These are phyloP conservation scores for Candolleomyces aberdarensis DNA, from an alignment of 768 basidiomycete genomes.

Conservation along the genomic window DNA sequence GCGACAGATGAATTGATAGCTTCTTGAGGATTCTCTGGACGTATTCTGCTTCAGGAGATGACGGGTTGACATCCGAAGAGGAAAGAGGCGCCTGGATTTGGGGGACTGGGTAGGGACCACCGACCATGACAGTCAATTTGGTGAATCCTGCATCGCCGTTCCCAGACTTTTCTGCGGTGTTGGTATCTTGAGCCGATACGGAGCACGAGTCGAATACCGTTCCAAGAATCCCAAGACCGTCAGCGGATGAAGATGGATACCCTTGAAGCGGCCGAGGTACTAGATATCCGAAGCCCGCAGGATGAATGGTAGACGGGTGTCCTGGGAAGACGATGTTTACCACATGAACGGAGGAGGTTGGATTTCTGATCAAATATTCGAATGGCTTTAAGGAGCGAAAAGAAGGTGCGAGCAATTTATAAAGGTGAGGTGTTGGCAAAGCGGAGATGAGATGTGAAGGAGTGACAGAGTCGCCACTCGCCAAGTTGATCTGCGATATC, in stretches of 20 bases:
- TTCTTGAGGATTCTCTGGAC: constrained; percentile 28
- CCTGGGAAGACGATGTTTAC: constrained; percentile 81
- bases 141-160: constrained; percentile 40
- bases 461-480: background rate
- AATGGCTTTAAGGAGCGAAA: constrained; percentile 13
- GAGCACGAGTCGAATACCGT: constrained; percentile 88
- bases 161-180: constrained; percentile 8
- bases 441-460: constrained; percentile 76
- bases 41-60: background rate
- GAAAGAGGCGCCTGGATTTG: constrained; percentile 21
- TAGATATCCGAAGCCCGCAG: constrained; percentile 91
- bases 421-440: constrained; percentile 58
- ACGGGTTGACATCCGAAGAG: constrained; percentile 11
- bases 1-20: constrained; percentile 45
- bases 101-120: constrained; percentile 61
- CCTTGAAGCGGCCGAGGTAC: constrained; percentile 70
- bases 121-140: constrained; percentile 89
- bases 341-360: constrained; percentile 79
- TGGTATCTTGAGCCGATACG: constrained; percentile 50
- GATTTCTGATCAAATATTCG: constrained; percentile 59
- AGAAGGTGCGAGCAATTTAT: constrained; percentile 32
- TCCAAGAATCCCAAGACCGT: constrained; percentile 60
- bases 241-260: constrained; percentile 31
- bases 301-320: constrained; percentile 54
- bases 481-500: background rate